These are phyloP conservation scores for Quercus wislizeni DNA, from an alignment of 306 rosid species.

Conservation along the genomic window DNA sequence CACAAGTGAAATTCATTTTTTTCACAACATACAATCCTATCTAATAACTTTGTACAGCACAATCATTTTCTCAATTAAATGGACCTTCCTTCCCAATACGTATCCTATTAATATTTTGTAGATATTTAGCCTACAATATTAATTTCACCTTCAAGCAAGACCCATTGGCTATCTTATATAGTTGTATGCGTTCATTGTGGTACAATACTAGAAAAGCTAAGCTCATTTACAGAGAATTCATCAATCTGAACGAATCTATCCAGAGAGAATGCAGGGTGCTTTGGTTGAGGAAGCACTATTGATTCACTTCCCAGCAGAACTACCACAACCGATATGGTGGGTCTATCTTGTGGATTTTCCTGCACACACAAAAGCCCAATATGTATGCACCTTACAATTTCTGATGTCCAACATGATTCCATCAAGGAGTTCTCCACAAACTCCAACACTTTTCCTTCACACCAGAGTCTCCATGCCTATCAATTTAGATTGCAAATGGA, in stretches of 20 bases:
- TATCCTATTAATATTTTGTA: no score
- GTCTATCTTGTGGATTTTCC: conserved; percentile 48
- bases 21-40: no score
- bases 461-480: conserved; percentile 61
- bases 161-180: no score
- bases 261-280: conserved; percentile 45
- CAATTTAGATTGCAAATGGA: background rate
- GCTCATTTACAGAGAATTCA: conserved; percentile 27
- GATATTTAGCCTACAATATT: no score
- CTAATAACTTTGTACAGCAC: no score
- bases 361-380: conserved; percentile 61
- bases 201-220: conserved; percentile 22
- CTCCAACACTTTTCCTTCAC: conserved; percentile 38
- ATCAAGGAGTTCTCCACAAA: conserved; percentile 40
- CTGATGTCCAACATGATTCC: conserved; percentile 8
- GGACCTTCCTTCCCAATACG: no score
- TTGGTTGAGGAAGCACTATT: conserved; percentile 39
- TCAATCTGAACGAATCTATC: conserved; percentile 9
- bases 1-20: no score
- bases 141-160: no score
- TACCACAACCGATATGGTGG: conserved; percentile 49
- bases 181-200: background rate
- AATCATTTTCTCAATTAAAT: no score
- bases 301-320: conserved; percentile 39
- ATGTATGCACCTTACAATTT: conserved; percentile 40